These are phyloP conservation scores for Mycena indigotica DNA, from an alignment of 768 basidiomycete species.

Conservation along the genomic window DNA sequence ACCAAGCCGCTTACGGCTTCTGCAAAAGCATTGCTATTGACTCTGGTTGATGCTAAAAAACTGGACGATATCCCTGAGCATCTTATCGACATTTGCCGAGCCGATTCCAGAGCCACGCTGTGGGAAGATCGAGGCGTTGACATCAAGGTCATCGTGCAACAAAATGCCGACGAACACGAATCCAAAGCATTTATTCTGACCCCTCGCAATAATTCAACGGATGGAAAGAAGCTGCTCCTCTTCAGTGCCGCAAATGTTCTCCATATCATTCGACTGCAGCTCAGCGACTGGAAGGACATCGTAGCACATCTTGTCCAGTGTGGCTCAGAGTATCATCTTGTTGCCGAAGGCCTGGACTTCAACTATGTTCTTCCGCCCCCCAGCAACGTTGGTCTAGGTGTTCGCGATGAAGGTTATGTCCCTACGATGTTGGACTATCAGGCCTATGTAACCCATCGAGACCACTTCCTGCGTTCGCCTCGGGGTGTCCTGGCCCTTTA, in stretches of 20 bases:
- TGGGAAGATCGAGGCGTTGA: not conserved
- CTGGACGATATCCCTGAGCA: not conserved
- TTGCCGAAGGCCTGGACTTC: not conserved
- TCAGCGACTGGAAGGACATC: not conserved
- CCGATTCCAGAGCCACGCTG: not conserved
- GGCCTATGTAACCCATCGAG: not conserved
- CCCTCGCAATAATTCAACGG: not conserved
- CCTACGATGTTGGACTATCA: not conserved
- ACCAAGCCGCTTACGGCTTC: not conserved
- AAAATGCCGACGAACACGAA: not conserved
- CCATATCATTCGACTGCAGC: not conserved
- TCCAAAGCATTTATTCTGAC: not conserved
- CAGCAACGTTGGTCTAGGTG: not conserved
- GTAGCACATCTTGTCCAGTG: not conserved
- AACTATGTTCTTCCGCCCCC: not conserved
- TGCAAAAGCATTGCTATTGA: not conserved
- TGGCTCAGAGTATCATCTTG: not conserved
- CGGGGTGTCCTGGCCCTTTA: not conserved
- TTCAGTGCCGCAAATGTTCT: not conserved
- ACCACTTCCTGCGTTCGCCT: not conserved
- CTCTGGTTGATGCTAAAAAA: not conserved
- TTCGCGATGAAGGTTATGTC: not conserved
- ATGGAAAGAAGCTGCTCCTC: not conserved
- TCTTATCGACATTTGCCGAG: not conserved
- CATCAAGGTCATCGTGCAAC: not conserved